Base-by-base conservation (phyloP, 1,284 basidiomycete genomes). In the Ceratobasidium theobromae region DNA sequence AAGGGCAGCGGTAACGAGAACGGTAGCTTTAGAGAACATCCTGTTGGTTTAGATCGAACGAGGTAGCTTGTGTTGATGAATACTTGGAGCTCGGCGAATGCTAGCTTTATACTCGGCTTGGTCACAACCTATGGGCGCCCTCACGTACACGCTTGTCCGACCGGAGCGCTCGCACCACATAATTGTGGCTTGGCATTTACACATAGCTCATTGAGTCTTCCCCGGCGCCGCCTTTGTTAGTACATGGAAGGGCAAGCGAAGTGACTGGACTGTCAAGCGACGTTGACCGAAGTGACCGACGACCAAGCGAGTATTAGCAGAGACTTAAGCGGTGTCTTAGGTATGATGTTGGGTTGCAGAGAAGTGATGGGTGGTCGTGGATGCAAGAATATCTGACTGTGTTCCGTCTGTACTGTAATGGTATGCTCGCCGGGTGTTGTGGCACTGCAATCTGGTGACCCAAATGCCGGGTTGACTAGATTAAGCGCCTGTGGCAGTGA, bases 1-100 rank as follows among this genome's bases (percentile, higher is more conserved):
- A 6, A 58, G 55, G 1, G 32, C 43, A 48, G 41, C 18, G 21
- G 43, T 18, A 30, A 58, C 21, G 2, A 33, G 18, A 14, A 30
- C 43, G 18, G 48, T n/a, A 58, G 30, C 4, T 14, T 48, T 58
- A 11, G 14, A 21, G 55, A 58, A 46, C 55, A 58, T 58, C n/a
- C n/a, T n/a, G n/a, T n/a, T n/a, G n/a, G 23, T 32, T 48, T 9
- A 6, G 23, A 9, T 12, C 3, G 28, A 21, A n/a, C n/a, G 16
- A 21, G 46, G 23, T 25, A 32, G 54, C 32, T n/a, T 55, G n/a
- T 25, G 38, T 25, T 45, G 40, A 25, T 55, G 40, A 43, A 23
- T n/a, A 57, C 32, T 53, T n/a, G n/a, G n/a, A n/a, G 32, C 14
- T 6, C 3, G 38, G n/a, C 16, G 4, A 6, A 9, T 12, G 18